Percentiles rank a stretch among this genome's conserved stretches.
phyloP scores from a whole-genome alignment of 305 asterid genomes.

The Fraxinus velutina region DNA sequence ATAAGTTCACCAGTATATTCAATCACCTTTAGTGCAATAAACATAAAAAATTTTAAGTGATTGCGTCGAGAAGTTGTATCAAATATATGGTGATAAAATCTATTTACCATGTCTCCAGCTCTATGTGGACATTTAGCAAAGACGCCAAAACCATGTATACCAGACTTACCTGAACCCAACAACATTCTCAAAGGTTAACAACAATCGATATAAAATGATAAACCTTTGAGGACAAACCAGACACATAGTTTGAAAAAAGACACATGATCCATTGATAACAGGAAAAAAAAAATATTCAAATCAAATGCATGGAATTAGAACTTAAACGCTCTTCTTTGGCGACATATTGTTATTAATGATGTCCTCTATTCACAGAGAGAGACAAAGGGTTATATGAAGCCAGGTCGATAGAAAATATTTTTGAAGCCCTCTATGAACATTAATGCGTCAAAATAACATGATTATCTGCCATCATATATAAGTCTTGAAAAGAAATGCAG shows the following conservation, averaged over 20 bases:
- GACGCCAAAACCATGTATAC: slow-evolving; percentile 95
- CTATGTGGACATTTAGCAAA: slow-evolving; percentile 73
- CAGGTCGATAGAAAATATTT: background rate
- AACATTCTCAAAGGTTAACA: slow-evolving; percentile 20
- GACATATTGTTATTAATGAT: background rate
- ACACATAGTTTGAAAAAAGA: background rate
- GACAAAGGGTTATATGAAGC: background rate
- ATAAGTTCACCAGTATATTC: slow-evolving; percentile 93
- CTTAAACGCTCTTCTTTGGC: background rate
- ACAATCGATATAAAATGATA: background rate
- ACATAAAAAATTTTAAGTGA: slow-evolving; percentile 9
- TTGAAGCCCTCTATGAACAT: background rate
- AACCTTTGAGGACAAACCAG: slow-evolving; percentile 2
- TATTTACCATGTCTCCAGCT: slow-evolving; percentile 96
- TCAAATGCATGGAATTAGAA: background rate
- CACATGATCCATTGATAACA: background rate
- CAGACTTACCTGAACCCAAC: slow-evolving; percentile 71
- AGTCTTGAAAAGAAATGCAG: slow-evolving; percentile 9
- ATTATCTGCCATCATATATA: background rate
- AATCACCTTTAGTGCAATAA: slow-evolving; percentile 57
- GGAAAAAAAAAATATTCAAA: background rate
- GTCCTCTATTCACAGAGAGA: background rate
- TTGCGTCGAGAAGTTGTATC: slow-evolving; percentile 6
- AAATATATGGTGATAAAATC: slow-evolving; percentile 24
- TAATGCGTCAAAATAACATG: slow-evolving; percentile 3